Evolutionary conservation across 495 filamentous ascomycete species (phyloP), one percentile per base, ranked within the genome.

Genomic region (Ascodesmis nigricans): DNA sequence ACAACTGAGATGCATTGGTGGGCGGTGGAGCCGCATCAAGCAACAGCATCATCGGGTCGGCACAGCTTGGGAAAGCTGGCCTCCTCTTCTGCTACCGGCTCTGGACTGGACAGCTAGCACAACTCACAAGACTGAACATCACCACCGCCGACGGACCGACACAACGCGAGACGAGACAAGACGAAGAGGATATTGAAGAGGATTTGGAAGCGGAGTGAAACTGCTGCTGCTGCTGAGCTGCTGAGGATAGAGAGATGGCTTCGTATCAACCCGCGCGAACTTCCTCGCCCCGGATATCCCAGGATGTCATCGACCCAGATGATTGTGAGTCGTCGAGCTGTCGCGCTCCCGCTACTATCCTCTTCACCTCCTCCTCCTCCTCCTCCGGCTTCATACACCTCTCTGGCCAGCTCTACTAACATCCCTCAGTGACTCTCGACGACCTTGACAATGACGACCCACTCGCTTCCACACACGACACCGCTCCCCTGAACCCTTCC

Each of bases 401-500:
- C 13, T 8, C 35, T 31, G 5, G 24, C n/a, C 10, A 17, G 33
- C 29, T 39, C 43, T n/a, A 49, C 46, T 10, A 52, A 38, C 40
- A 58, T 15, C 16, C 34, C 11, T 21, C 44, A 80, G 75, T 75
- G 21, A 65, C 72, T 45, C 62, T 84, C 53, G 78, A 90, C 60
- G 80, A 91, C 50, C 78, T 91, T 45, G 87, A 97, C 53, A 83
- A 95, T 58, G 87, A 97, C 53, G 84, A 95, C 58, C 87, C 84
- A 9, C 62, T 84, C 43, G 52, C 65, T 25, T 49, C 47, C 58
- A 84, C 83, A 55, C 61, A 71, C 48, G 55, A 59, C 21, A 60
- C 61, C 3, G 57, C 62, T 25, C 65, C 51, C 16, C 54, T 63
- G 46, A 66, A 58, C 53, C 57, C 67, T 47, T 57, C 53, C 55